Base-by-base conservation (phyloP, 768 basidiomycete genomes). In the Phylloporus sp. region DNA sequence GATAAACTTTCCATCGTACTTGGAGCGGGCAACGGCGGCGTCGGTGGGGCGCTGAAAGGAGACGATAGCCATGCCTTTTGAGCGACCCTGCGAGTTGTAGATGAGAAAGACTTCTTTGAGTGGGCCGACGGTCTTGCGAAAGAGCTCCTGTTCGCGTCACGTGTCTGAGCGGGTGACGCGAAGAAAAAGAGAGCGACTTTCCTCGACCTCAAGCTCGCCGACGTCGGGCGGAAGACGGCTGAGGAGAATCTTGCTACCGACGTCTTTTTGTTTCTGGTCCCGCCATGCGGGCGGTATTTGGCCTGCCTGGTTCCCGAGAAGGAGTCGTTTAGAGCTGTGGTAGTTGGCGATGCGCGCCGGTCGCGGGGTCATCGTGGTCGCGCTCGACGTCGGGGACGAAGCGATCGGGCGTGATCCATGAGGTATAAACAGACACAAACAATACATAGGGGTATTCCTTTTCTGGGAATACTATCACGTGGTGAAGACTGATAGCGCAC, bases 61-160 rank as follows among this genome's bases (percentile, higher is more conserved):
- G 3, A 89, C 82, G 13, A 90, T 64, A 3, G 87, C 86, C 86
- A 89, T 88, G 17, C 87, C 87, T 58, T 86, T 88, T 36, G 86
- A 84, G 44, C 72, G 74, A 0, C 80, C 86, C 56, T 86, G 81
- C 3, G 78, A 80, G 62, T 89, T 90, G 69, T 85, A 84, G 15
- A 88, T 75, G 56, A 89, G 57, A 51, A 89, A 84, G 22, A 70
- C 73, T 32, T 88, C 85, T 59, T 74, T 81, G 49, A 88, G 62
- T 0, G 86, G 84, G 4, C 87, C 87, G 20, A 90, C 74, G 0
- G 87, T 90, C 64, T 82, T 87, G 52, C 69, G 75, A 64, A 90
- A 88, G 42, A 90, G 69, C 32, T 85, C 81, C 87, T 90, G 56
- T 32, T n/a, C 9, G 38, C n/a, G n/a, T 14, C 8, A 34, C 38